These are phyloP conservation scores for Alternaria sp. DNA, from an alignment of 2,329 filamentous ascomycete species.

Conservation along the genomic window DNA sequence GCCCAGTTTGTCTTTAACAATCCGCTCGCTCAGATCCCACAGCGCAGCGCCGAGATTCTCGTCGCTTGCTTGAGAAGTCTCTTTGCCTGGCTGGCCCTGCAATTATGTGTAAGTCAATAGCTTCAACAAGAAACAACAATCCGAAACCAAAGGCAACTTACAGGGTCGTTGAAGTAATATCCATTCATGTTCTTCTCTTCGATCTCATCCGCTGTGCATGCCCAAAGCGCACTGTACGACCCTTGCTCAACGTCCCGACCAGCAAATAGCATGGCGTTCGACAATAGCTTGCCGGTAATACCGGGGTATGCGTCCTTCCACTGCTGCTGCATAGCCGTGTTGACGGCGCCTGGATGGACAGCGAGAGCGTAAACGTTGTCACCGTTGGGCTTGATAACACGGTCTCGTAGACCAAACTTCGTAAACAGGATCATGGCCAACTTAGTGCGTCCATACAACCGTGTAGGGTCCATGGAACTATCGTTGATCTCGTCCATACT, in stretches of 20 bases:
- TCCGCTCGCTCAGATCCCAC: conserved; percentile 53
- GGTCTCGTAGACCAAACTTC: conserved; percentile 54
- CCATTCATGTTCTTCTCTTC: conserved; percentile 57
- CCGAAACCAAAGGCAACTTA: background rate
- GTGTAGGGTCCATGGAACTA: conserved; percentile 40
- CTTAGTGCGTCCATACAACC: conserved; percentile 56
- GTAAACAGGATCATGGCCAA: conserved; percentile 56
- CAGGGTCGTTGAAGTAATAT: conserved; percentile 54
- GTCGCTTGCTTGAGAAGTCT: conserved; percentile 53
- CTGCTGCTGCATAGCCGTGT: conserved; percentile 57
- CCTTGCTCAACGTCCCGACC: conserved; percentile 55
- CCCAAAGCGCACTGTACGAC: conserved; percentile 54
- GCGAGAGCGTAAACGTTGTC: conserved; percentile 55
- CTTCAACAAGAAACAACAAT: background rate
- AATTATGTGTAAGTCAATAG: background rate
- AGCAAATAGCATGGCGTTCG: conserved; percentile 46
- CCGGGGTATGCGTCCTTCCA: conserved; percentile 59
- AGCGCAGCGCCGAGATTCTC: conserved; percentile 50
- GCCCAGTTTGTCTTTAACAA: conserved; percentile 55
- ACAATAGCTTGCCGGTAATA: conserved; percentile 52
- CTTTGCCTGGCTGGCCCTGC: conserved; percentile 48
- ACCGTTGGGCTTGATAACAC: conserved; percentile 55
- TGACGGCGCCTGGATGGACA: conserved; percentile 56
- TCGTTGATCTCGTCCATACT: conserved; percentile 57
- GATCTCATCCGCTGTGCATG: conserved; percentile 54